Base-by-base conservation (phyloP, 345 rosid genomes). In the Aurinia saxatilis region DNA sequence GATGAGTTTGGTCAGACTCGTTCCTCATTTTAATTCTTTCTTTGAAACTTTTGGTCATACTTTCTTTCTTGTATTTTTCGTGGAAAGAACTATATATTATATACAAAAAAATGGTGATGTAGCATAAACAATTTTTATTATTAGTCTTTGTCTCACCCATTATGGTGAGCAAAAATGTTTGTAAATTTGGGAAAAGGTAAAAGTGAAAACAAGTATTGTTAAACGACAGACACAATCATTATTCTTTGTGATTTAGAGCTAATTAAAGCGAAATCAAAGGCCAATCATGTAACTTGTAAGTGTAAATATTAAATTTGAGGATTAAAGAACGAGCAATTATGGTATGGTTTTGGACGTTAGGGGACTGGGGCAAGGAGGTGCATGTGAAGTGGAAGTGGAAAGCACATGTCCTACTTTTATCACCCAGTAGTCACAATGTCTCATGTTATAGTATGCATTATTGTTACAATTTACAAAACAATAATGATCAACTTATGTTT, bases 1-100 rank as follows among this genome's bases (percentile, higher is more conserved):
- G 73, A 47, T 53, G 42, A 19, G 41, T 44, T 68, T 60, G 67
- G 67, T 60, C 40, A 44, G 73, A 68, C 67, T 60, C 59, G 58
- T 49, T 60, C 60, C 10, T 42, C 52, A 9, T 51, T 50, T 10
- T 33, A 25, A 37, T 66, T 14, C 11, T n/a, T 14, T 10, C 8
- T 51, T 27, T 35, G 11, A 6, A 9, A 36, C 1, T 6, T 35
- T 13, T 10, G 11, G 17, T 63, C 33, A 19, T 50, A 9, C 13
- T 21, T 60, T 42, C 8, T 60, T 7, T 53, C 35, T 61, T 48
- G 47, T 14, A 2, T 23, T 23, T 27, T 27, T 27, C n/a, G 7
- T 10, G 50, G 4, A 23, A 5, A 51, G 7, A 35, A 11, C n/a
- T 27, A 19, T 54, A 7, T 35, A 27, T 18, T 19, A 19, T 37